phyloP scores from a whole-genome alignment of 2,329 filamentous ascomycete genomes.

The Cladophialophora psammophila region DNA sequence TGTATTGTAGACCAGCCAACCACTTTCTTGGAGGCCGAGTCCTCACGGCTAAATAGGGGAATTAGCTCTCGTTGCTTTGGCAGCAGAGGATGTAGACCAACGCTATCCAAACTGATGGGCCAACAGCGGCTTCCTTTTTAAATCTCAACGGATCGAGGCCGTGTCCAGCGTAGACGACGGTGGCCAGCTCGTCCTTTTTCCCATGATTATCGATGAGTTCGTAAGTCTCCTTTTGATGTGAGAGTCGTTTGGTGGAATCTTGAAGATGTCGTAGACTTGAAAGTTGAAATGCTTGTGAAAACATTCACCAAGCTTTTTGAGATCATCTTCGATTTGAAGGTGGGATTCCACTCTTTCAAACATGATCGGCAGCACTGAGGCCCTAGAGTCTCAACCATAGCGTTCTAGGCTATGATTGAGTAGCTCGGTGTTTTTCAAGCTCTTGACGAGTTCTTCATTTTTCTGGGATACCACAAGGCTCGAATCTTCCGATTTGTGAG shows the following conservation, averaged over 20 bases:
- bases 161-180: neutral
- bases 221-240: neutral
- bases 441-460: constrained; percentile 5
- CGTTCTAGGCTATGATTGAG: neutral
- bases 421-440: constrained; percentile 1
- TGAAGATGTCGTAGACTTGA: constrained; percentile 7
- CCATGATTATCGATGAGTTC: neutral
- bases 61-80: neutral
- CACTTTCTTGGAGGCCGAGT: neutral
- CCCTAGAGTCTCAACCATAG: neutral
- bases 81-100: neutral
- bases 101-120: neutral
- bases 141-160: neutral
- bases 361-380: constrained; percentile 9
- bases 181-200: neutral
- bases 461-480: neutral
- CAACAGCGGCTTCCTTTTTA: neutral
- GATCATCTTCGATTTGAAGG: neutral
- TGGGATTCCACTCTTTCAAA: neutral
- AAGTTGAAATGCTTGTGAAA: neutral
- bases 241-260: neutral
- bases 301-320: neutral
- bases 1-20: neutral
- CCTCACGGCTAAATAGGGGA: neutral
- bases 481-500: neutral